phyloP scores from a whole-genome alignment of 768 basidiomycete species.

The Harrya chromipes region DNA sequence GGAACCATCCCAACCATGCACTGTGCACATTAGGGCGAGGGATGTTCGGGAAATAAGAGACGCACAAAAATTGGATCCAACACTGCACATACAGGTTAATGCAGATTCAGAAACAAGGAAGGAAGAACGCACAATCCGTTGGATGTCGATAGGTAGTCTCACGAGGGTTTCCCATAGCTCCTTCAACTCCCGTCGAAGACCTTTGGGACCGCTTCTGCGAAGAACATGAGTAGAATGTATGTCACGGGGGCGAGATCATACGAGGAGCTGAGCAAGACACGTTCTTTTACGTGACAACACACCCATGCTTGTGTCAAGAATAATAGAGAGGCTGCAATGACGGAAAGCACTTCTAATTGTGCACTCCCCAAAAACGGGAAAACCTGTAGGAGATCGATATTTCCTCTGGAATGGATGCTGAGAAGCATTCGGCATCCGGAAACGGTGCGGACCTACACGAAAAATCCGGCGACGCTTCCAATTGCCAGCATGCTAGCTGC shows the following conservation, averaged over 20 bases:
- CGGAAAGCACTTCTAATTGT: conserved; percentile 78
- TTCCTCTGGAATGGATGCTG: conserved; percentile 50
- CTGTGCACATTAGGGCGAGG: conserved; percentile 34
- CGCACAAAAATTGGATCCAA: conserved; percentile 78
- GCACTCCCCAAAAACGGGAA: conserved; percentile 76
- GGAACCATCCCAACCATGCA: conserved; percentile 90
- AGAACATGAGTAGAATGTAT: conserved; percentile 2
- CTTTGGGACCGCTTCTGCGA: conserved; percentile 23
- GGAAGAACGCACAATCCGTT: conserved; percentile 64
- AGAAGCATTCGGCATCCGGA: neutral
- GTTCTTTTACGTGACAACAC: conserved; percentile 63
- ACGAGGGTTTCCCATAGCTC: conserved; percentile 71
- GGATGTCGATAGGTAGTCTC: conserved; percentile 69
- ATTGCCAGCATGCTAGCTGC: conserved; percentile 89
- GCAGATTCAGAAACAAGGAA: conserved; percentile 1
- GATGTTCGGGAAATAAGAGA: neutral
- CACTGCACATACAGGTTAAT: conserved; percentile 44
- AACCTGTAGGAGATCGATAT: conserved; percentile 65
- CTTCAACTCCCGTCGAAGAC: conserved; percentile 44
- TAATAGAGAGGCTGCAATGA: conserved; percentile 68
- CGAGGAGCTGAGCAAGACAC: conserved; percentile 55
- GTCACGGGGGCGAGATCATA: conserved; percentile 1
- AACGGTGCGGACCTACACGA: conserved; percentile 54
- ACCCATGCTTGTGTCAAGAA: conserved; percentile 63
- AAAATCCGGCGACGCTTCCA: conserved; percentile 85